Conservation (phyloP, 1,284 basidiomycete species). For the Gomphus sp. region DNA sequence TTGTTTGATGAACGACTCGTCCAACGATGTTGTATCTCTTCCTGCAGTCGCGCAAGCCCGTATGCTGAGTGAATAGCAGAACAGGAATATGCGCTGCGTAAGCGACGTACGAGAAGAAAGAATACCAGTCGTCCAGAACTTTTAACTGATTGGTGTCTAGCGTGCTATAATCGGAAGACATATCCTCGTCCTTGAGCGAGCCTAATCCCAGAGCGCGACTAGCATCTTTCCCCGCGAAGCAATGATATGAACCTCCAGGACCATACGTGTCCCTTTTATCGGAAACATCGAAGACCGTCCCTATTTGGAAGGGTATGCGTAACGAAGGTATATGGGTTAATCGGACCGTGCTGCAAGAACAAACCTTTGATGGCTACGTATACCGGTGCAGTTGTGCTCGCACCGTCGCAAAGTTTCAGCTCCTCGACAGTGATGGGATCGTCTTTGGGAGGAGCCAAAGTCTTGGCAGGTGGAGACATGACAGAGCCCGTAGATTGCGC, state of each 20-base stretch:
- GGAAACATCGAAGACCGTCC: slow-evolving; percentile 80
- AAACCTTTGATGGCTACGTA: slow-evolving; percentile 85
- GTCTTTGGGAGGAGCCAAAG: slow-evolving; percentile 69
- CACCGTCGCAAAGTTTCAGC: slow-evolving; percentile 65
- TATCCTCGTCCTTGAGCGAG: slow-evolving; percentile 82
- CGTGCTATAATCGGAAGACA: slow-evolving; percentile 77
- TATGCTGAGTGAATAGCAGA: background rate
- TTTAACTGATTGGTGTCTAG: slow-evolving; percentile 72
- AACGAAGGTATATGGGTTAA: background rate
- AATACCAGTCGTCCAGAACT: slow-evolving; percentile 86
- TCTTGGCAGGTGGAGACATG: slow-evolving; percentile 38
- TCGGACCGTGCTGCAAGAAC: slow-evolving; percentile 10
- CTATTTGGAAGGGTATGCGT: slow-evolving; percentile 26
- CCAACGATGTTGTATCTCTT: slow-evolving; percentile 84
- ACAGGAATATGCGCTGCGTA: background rate
- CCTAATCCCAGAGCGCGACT: slow-evolving; percentile 79
- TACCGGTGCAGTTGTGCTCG: slow-evolving; percentile 55
- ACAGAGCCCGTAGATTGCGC: background rate
- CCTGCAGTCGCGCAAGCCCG: slow-evolving; percentile 24
- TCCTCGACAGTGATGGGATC: slow-evolving; percentile 65
- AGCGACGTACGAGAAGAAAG: slow-evolving; percentile 58
- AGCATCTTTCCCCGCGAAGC: slow-evolving; percentile 88
- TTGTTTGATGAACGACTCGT: slow-evolving; percentile 33
- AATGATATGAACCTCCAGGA: slow-evolving; percentile 54
- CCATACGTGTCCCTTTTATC: slow-evolving; percentile 79